Percentiles rank a stretch among this genome's conserved stretches.
These are phyloP conservation scores for Calonectria hongkongensis DNA, from an alignment of 2,329 filamentous ascomycete genomes.

Conservation along the genomic window DNA sequence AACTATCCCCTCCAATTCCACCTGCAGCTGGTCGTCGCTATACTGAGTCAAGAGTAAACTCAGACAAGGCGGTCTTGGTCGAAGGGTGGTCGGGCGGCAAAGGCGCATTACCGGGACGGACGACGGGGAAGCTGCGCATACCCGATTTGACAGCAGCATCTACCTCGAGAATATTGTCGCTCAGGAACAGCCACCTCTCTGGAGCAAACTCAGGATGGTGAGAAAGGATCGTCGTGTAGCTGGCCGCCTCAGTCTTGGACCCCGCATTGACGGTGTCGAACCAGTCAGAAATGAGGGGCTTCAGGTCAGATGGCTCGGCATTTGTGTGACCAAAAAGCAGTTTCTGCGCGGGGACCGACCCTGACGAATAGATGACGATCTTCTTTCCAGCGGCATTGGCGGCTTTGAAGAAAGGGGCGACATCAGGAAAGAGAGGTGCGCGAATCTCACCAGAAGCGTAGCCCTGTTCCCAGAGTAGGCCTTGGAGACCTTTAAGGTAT, in stretches of 20 bases:
- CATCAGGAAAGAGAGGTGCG: slow-evolving; percentile 85
- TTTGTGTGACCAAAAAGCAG: slow-evolving; percentile 83
- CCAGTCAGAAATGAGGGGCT: slow-evolving; percentile 76
- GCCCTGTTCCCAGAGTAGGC: slow-evolving; percentile 85
- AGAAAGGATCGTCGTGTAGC: slow-evolving; percentile 79
- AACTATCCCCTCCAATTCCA: slow-evolving; percentile 46
- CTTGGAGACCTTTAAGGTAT: slow-evolving; percentile 87
- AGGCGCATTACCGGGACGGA: slow-evolving; percentile 82
- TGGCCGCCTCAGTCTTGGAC: slow-evolving; percentile 79
- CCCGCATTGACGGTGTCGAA: slow-evolving; percentile 90
- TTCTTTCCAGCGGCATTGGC: slow-evolving; percentile 75
- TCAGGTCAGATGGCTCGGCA: slow-evolving; percentile 75
- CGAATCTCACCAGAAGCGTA: slow-evolving; percentile 82
- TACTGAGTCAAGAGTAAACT: slow-evolving; percentile 57
- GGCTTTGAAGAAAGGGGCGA: slow-evolving; percentile 75
- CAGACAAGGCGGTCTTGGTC: slow-evolving; percentile 58
- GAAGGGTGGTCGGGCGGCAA: slow-evolving; percentile 70
- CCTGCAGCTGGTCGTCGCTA: slow-evolving; percentile 50
- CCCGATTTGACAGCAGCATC: slow-evolving; percentile 77
- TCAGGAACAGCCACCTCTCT: slow-evolving; percentile 83
- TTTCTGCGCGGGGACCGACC: slow-evolving; percentile 87
- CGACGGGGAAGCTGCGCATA: slow-evolving; percentile 78
- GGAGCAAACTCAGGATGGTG: slow-evolving; percentile 65
- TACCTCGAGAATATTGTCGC: slow-evolving; percentile 85
- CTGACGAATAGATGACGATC: slow-evolving; percentile 88